Base-by-base conservation (phyloP, 2,329 filamentous ascomycete genomes). In the Microsporum ferrugineum region DNA sequence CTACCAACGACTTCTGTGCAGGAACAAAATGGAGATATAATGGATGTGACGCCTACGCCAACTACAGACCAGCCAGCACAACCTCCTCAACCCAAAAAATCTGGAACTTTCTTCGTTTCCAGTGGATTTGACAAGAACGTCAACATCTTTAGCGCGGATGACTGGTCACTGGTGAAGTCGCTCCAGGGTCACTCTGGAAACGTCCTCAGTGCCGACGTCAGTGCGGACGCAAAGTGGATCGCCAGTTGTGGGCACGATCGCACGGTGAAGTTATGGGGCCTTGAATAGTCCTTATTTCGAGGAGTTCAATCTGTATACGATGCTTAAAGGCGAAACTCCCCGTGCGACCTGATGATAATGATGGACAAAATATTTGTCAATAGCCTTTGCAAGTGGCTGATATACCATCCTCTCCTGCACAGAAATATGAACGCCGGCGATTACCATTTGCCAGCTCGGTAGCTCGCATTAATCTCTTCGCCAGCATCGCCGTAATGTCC, bases 241-340 rank as follows among this genome's bases (percentile, higher is more conserved):
- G 88, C 92, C 29, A 96, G 91, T 72, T 91, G 90, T 66, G 91
- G 94, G 2, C 89, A 96, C 71, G 94, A 99, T 74, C 83, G 91
- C 60, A 97, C 92, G 1, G 89, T 97, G 58, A 99, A 99, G 78
- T 79, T 99, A 1, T 99, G 94, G 94, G 89, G 89, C 3, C 84
- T 91, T 65, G 92, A 96, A 66, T 59, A 49, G 49, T 33, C 27
- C 17, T 23, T 23, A 6, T 5, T 36, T 12, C 12, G 10, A 51
- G 27, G 10, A 33, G 14, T 27, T 10, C 10, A 5, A 23, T 12
- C 3, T 5, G 5, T 27, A 14, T 51, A 31, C 7, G 5, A 14
- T n/a, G 4, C 45, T 31, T 29, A 3, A 27, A 51, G 33, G 45
- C n/a, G 2, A 3, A n/a, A 43, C 39, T 43, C n/a, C n/a, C 2